Evolutionary conservation across 208 protist species (phyloP).

Genomic region (Leishmania turanica): DNA sequence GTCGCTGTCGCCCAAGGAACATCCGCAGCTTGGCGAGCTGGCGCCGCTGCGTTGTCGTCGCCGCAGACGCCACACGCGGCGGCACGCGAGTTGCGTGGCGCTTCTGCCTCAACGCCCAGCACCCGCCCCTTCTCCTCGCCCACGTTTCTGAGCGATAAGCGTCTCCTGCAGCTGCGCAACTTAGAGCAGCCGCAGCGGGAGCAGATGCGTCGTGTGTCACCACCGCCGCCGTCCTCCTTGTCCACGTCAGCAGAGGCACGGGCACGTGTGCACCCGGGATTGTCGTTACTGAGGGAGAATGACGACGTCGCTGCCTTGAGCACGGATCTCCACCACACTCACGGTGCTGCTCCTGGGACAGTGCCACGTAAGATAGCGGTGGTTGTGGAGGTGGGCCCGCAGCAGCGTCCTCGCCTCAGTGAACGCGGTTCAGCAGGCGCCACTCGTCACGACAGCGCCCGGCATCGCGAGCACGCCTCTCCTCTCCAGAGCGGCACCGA

Average conservation of each 20-base stretch:
- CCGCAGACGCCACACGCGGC: not conserved
- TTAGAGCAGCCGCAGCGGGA: not conserved
- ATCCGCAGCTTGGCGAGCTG: not conserved
- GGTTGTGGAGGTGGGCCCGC: not conserved
- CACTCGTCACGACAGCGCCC: not conserved
- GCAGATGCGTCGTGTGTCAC: not conserved
- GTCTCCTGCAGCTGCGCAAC: conserved; percentile 4
- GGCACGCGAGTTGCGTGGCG: not conserved
- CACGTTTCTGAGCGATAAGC: conserved; percentile 8
- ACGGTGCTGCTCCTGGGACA: not conserved
- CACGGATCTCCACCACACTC: not conserved
- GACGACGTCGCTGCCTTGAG: not conserved
- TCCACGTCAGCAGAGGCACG: not conserved
- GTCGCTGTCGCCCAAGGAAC: not conserved
- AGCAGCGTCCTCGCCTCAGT: not conserved
- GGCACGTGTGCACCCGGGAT: not conserved
- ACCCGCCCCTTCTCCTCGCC: conserved; percentile 2
- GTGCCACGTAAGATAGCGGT: not conserved
- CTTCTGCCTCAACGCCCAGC: not conserved
- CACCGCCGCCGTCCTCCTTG: no score
- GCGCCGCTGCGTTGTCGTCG: not conserved
- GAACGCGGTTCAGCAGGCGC: not conserved
- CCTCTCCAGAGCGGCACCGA: not conserved
- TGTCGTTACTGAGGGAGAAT: no score
- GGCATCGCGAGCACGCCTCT: not conserved